Conservation (phyloP, 169 alveolate species). For the Eimeria tenella region DNA sequence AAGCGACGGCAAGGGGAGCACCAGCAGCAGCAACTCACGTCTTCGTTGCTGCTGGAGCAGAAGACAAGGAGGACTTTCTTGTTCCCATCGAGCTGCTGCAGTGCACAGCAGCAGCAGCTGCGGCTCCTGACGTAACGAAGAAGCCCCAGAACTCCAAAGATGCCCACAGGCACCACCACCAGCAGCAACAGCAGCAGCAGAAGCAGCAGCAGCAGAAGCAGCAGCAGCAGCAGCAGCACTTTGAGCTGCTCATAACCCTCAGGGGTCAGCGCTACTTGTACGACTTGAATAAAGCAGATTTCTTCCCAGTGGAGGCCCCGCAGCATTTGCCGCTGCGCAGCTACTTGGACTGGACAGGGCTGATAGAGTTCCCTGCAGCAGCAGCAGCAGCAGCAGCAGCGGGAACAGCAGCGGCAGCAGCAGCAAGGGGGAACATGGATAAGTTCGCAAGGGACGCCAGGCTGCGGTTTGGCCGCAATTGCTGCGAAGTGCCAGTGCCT, state of each 20-base stretch:
- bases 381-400: slow-evolving; percentile 47
- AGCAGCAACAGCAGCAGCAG: not conserved
- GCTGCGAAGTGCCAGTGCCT: slow-evolving; percentile 91
- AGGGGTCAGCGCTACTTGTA: slow-evolving; percentile 33
- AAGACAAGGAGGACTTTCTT: not conserved
- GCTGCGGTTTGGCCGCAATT: slow-evolving; percentile 64
- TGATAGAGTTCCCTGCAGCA: not conserved
- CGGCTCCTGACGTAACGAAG: not conserved
- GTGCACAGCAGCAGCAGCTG: not conserved
- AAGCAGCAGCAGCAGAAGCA: slow-evolving; percentile 11
- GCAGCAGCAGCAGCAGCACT: slow-evolving; percentile 18
- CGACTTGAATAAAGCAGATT: not conserved
- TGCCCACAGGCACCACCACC: not conserved
- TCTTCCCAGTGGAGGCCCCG: slow-evolving; percentile 32
- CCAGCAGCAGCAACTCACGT: slow-evolving; percentile 49
- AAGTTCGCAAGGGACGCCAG: slow-evolving; percentile 27
- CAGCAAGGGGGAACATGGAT: not conserved
- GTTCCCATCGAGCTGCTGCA: slow-evolving; percentile 55
- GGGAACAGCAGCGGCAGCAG: slow-evolving; percentile 46
- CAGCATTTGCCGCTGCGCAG: slow-evolving; percentile 27
- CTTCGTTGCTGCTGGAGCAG: slow-evolving; percentile 32
- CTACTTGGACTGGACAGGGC: slow-evolving; percentile 69
- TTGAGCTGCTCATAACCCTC: slow-evolving; percentile 8
- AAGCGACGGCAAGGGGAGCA: slow-evolving; percentile 1
- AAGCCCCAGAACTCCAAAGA: not conserved